These are phyloP conservation scores for Fusarium xylarioides DNA, from an alignment of 2,329 filamentous ascomycete species.

Conservation along the genomic window DNA sequence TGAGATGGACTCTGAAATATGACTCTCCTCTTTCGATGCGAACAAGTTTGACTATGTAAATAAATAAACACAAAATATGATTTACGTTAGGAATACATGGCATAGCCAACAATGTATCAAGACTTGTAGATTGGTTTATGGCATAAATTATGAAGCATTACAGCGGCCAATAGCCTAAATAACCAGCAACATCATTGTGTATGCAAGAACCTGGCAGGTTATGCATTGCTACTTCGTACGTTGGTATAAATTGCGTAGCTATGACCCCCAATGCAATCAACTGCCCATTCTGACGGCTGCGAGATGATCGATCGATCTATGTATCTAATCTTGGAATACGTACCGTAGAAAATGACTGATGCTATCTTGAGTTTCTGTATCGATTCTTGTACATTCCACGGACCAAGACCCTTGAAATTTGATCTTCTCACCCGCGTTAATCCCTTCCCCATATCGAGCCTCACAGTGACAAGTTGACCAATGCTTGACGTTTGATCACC, in stretches of 20 bases:
- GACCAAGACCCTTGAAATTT: conserved; percentile 30
- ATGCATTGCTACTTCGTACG: conserved; percentile 27
- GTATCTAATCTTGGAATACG: background rate
- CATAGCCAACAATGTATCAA: background rate
- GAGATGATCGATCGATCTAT: conserved; percentile 35
- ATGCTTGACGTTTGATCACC: conserved; percentile 27
- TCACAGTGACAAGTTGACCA: conserved; percentile 16
- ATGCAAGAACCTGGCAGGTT: background rate
- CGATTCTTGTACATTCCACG: conserved; percentile 31
- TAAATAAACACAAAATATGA: conserved; percentile 6
- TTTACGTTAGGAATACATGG: background rate
- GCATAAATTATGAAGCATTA: background rate
- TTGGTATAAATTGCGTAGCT: background rate
- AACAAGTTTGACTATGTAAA: conserved; percentile 7
- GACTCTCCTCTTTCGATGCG: conserved; percentile 37
- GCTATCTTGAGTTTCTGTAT: background rate
- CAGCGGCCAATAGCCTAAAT: background rate
- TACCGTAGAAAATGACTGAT: background rate
- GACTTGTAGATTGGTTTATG: background rate
- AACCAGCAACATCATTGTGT: background rate
- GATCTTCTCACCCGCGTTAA: conserved; percentile 16
- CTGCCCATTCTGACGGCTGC: conserved; percentile 12
- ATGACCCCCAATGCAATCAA: conserved; percentile 20
- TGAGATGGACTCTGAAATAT: conserved; percentile 44
- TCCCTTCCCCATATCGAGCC: conserved; percentile 34